Percentiles rank a stretch among this genome's conserved stretches.
Evolutionary conservation across 2,329 filamentous ascomycete genomes (phyloP).

Genomic region (Graphilbum sp.): DNA sequence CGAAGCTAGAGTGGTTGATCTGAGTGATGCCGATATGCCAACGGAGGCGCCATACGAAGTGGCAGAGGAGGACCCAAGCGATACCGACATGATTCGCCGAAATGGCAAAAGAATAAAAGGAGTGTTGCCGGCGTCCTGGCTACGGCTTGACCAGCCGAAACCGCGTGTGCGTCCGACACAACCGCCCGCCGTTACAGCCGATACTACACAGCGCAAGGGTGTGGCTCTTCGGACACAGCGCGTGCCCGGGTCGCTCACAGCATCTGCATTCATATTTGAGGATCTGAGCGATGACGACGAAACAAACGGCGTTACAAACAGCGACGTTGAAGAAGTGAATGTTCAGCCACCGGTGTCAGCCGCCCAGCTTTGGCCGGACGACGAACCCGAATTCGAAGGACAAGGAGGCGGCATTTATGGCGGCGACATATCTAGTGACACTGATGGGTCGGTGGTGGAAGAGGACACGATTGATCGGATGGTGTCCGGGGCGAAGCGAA

Average conservation of each 20-base stretch:
- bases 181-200: slow-evolving; percentile 11
- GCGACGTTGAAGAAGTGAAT: neutral
- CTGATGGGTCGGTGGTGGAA: slow-evolving; percentile 27
- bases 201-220: slow-evolving; percentile 19
- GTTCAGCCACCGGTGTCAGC: neutral
- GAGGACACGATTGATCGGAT: slow-evolving; percentile 36
- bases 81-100: slow-evolving; percentile 22
- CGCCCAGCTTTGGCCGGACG: neutral
- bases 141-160: slow-evolving; percentile 38
- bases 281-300: slow-evolving; percentile 18
- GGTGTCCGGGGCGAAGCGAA: slow-evolving; percentile 27
- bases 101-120: slow-evolving; percentile 35
- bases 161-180: slow-evolving; percentile 12
- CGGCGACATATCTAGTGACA: no score
- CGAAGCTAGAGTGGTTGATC: neutral
- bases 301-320: neutral
- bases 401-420: slow-evolving; percentile 2
- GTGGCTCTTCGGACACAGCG: slow-evolving; percentile 29
- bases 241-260: slow-evolving; percentile 12
- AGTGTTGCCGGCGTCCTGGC: slow-evolving; percentile 51
- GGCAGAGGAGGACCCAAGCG: slow-evolving; percentile 18
- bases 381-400: slow-evolving; percentile 19
- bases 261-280: slow-evolving; percentile 24
- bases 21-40: neutral
- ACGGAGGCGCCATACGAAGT: slow-evolving; percentile 2